Conservation (phyloP, 2,329 filamentous ascomycete species). For the Clonostachys byssicola region DNA sequence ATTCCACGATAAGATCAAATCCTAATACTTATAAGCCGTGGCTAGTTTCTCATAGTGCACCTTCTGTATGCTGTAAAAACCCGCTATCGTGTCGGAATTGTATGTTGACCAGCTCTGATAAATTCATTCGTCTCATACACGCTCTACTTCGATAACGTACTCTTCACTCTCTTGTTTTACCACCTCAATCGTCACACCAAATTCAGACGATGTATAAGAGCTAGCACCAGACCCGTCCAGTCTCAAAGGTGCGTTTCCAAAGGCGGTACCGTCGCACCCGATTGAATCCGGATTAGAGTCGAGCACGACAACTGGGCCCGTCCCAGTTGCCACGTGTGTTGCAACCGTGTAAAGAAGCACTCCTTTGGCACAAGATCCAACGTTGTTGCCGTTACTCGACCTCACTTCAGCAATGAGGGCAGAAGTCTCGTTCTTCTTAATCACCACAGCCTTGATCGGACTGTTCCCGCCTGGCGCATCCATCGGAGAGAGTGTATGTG, state of each 20-base stretch:
- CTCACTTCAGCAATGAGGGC: conserved; percentile 24
- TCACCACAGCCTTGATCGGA: neutral
- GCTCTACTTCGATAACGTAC: neutral
- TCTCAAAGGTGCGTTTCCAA: conserved; percentile 22
- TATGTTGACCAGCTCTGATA: too few relatives aligned
- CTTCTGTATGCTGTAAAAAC: too few relatives aligned
- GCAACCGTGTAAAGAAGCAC: conserved; percentile 27
- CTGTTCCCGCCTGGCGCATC: neutral
- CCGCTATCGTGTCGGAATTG: too few relatives aligned
- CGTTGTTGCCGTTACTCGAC: conserved; percentile 15
- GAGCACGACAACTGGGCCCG: conserved; percentile 22
- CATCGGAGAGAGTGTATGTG: conserved; percentile 10
- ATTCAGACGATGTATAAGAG: neutral
- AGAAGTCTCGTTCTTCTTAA: neutral
- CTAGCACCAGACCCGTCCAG: too few relatives aligned
- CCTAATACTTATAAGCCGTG: too few relatives aligned
- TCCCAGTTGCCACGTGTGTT: conserved; percentile 15
- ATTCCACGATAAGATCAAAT: too few relatives aligned
- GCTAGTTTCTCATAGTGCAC: too few relatives aligned
- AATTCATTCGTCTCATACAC: too few relatives aligned
- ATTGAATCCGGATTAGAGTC: conserved; percentile 20
- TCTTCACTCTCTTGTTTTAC: neutral
- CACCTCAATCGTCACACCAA: neutral
- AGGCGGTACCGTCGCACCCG: conserved; percentile 16
- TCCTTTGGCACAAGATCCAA: conserved; percentile 18